Evolutionary conservation across 306 rosid genomes (phyloP), one percentile per base, ranked within the genome.

Genomic region (Prunus dulcis): DNA sequence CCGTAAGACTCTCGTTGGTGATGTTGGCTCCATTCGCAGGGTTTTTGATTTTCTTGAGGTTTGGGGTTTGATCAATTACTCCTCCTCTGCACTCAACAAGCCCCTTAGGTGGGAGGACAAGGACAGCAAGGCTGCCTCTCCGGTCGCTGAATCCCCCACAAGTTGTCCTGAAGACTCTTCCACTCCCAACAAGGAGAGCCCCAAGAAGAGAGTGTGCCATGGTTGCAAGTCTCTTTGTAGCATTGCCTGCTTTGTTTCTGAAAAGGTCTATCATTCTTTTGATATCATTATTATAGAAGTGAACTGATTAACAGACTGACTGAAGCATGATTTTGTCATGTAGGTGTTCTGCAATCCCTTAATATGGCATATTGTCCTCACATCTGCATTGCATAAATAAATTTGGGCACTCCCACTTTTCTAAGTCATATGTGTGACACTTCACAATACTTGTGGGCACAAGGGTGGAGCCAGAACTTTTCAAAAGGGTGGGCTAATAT

Each of bases 231-330:
- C 88, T 58, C 70, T 83, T 3, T 95, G 97, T 41, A 81, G 86
- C 79, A 89, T 90, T 83, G 96, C 99, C 34, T 92, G 97, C 87
- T 95, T 95, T 79, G 96, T 91, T 53, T 92, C 92, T 64, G 99
- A 92, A 56, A 95, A 95, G 98, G 97, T 94, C 14, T 3, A 10
- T 34, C 15, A 18, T 32, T 32, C 14, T 30, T 34, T 17, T 32
- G 68, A 18, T 64, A 15, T 14, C 46, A 3, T 32, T 3, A 18
- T 6, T 15, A 28, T 62, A 38, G 12, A 62, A 28, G 28, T 28
- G 19, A 28, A 7, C 12, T 60, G 34, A 25, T 27, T 25, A 5
- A 32, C 38, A 32, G 38, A 32, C 7, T 32, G 38, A 32, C 38
- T 32, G 38, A 32, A 23, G 6, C 8, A 11, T 58, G 67, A 34